These are phyloP conservation scores for Cyberlindnera nakhonratchasimensis DNA, from an alignment of 805 yeast genomes.

Conservation along the genomic window DNA sequence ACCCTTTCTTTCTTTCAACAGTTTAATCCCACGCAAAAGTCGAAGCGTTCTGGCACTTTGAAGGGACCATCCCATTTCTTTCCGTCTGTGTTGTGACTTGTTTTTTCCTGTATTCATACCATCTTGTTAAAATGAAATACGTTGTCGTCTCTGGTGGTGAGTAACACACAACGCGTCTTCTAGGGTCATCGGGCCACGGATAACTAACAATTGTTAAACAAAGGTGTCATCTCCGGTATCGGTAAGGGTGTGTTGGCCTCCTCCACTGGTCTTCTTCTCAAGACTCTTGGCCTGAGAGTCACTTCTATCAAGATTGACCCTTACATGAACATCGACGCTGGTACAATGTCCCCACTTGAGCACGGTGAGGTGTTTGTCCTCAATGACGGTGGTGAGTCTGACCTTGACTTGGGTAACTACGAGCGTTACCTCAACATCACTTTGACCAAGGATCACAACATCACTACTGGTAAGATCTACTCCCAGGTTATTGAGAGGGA, in stretches of 20 bases:
- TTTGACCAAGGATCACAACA: constrained; percentile 89
- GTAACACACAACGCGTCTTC: constrained; percentile 11
- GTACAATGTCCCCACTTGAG: constrained; percentile 98
- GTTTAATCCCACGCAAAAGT: constrained; percentile 5
- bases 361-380: constrained; percentile 98
- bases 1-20: neutral
- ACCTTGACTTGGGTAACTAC: constrained; percentile 95
- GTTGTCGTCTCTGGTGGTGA: constrained; percentile 96
- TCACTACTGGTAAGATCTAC: constrained; percentile 97
- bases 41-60: constrained; percentile 17
- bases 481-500: constrained; percentile 91
- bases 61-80: constrained; percentile 2
- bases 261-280: constrained; percentile 91
- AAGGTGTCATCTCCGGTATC: constrained; percentile 89
- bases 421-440: constrained; percentile 95
- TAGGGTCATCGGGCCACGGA: too few species aligned
- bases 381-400: constrained; percentile 99
- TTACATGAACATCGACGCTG: constrained; percentile 98
- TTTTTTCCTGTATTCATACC: neutral
- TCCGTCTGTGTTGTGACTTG: constrained; percentile 3
- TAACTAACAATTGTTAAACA: neutral
- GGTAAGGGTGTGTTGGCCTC: constrained; percentile 99
- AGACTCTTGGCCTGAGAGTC: constrained; percentile 90
- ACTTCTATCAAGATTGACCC: constrained; percentile 99
- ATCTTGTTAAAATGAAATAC: constrained; percentile 70